A percentile compares a stretch with the other conserved stretches of the same genome.
phyloP scores from a whole-genome alignment of 129 eudicot genomes.

The Artemisia argyi region DNA sequence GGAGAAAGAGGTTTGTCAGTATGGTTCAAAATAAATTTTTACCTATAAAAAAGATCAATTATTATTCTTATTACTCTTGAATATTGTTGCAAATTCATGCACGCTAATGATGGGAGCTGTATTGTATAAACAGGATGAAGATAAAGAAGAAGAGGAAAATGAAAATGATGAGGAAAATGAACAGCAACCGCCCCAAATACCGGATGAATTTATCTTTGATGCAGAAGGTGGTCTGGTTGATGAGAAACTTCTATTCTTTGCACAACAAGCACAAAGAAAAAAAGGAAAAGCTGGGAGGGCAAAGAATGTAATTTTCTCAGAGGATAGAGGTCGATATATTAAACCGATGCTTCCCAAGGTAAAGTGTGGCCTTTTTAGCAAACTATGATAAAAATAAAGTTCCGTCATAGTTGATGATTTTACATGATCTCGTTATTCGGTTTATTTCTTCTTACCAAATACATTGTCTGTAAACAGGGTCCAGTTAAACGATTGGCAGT shows the following conservation, averaged over 20 bases:
- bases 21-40: slow-evolving; percentile 12
- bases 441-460: not conserved
- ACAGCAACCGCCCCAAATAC: slow-evolving; percentile 87
- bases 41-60: not conserved
- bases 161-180: slow-evolving; percentile 76
- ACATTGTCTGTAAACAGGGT: slow-evolving; percentile 52
- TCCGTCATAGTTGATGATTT: too few relatives aligned
- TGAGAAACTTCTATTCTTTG: slow-evolving; percentile 98
- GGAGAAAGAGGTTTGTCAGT: slow-evolving; percentile 58
- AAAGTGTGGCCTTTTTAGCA: not conserved
- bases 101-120: not conserved
- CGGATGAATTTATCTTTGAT: slow-evolving; percentile 95
- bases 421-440: not conserved
- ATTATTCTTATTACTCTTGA: not conserved
- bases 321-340: slow-evolving; percentile 94
- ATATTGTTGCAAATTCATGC: slow-evolving; percentile 16
- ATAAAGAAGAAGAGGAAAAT: slow-evolving; percentile 49
- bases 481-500: slow-evolving; percentile 96
- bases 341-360: slow-evolving; percentile 99
- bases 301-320: slow-evolving; percentile 94
- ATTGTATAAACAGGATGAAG: slow-evolving; percentile 49
- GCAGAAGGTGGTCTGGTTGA: slow-evolving; percentile 99
- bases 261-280: slow-evolving; percentile 95
- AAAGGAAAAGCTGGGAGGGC: slow-evolving; percentile 98
- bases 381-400: not conserved